phyloP scores from a whole-genome alignment of 768 basidiomycete species.

The Psilocybe tampanensis region DNA sequence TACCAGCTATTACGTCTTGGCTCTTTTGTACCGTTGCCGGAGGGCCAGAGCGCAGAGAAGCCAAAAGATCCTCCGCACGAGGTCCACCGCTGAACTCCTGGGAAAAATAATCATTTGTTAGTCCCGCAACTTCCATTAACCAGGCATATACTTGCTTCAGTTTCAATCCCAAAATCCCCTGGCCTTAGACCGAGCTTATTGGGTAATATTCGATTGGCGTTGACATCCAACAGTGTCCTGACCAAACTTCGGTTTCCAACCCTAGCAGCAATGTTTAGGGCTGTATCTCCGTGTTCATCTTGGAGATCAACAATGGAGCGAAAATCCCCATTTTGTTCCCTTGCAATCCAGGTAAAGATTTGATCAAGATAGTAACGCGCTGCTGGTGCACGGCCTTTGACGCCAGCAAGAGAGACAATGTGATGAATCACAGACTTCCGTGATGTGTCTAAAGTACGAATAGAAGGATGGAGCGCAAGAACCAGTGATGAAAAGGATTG shows the following conservation, averaged over 20 bases:
- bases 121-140: no score
- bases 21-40: slow-evolving; percentile 84
- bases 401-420: slow-evolving; percentile 85
- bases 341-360: slow-evolving; percentile 84
- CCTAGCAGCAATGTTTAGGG: slow-evolving; percentile 91
- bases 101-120: not conserved
- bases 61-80: slow-evolving; percentile 79
- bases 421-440: slow-evolving; percentile 91
- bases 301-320: slow-evolving; percentile 84
- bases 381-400: slow-evolving; percentile 81
- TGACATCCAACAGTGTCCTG: slow-evolving; percentile 84
- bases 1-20: slow-evolving; percentile 83
- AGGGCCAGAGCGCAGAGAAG: slow-evolving; percentile 72
- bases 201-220: slow-evolving; percentile 84
- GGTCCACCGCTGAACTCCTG: slow-evolving; percentile 74
- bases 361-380: slow-evolving; percentile 93
- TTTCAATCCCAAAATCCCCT: slow-evolving; percentile 93
- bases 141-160: slow-evolving; percentile 59
- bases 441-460: slow-evolving; percentile 87
- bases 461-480: slow-evolving; percentile 63
- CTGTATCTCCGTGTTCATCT: slow-evolving; percentile 95
- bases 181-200: slow-evolving; percentile 95
- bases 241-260: slow-evolving; percentile 91
- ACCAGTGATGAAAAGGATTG: slow-evolving; percentile 76
- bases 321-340: slow-evolving; percentile 76